Base-by-base conservation (phyloP, 148 eudicot species). In the Camellia japonica region DNA sequence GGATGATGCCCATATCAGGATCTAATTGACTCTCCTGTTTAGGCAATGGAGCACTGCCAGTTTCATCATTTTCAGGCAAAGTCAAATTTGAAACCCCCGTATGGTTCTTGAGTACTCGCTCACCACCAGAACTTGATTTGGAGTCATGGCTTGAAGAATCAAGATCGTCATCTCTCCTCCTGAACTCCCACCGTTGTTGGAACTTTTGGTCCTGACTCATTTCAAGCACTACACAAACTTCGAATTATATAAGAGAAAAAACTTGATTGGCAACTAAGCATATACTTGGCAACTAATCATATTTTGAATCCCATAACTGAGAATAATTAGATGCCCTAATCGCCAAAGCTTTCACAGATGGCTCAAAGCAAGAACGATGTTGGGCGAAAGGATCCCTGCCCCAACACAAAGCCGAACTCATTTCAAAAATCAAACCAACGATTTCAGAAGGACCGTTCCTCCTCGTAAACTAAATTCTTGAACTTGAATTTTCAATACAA, bases 111-210 rank as follows among this genome's bases (percentile, higher is more conserved):
- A 49, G 79, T 75, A 74, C 80, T 38, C 84, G 87, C 70, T 82
- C 88, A 71, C 80, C 67, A 30, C 76, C 44, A 54, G 89, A 82
- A 74, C 30, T 71, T 62, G 92, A 85, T 83, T 83, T 80, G 7
- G 87, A 84, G 52, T 88, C 91, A 56, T 90, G 84, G 42, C 90
- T 88, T 14, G 90, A 86, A 54, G 94, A 88, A 82, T 91, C 91
- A 23, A 56, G 56, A 52, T 86, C 87, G 51, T 80, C 82, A 49
- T 88, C 90, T 80, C 68, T 81, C 75, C 89, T 85, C 82, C 93
- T 83, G 74, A 88, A 87, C 62, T 85, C 88, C 95, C 95, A 91
- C 52, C 87, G 79, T 74, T 88, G 91, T 83, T 88, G 90, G 49
- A 91, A 91, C 54, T 83, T 84, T 68, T 80, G 75, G 75, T 85